Conservation (phyloP, 441 rosid genomes). For the Pelargonium myrrhifolium region DNA sequence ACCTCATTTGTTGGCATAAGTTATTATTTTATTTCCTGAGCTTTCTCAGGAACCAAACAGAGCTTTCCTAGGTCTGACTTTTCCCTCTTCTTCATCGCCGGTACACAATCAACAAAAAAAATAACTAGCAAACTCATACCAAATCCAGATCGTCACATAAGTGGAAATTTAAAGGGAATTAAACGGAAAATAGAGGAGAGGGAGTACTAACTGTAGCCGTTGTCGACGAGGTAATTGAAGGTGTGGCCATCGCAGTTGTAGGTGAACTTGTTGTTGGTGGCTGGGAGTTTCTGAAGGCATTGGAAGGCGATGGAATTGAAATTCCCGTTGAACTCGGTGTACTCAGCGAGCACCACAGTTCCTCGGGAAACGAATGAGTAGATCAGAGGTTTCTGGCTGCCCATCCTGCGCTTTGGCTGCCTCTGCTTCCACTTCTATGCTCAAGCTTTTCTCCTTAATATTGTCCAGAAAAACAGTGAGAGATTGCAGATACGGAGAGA, state of each 20-base stretch:
- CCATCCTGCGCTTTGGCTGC: background rate
- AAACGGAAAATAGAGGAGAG: background rate
- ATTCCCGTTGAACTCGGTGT: no score
- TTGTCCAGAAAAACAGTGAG: background rate
- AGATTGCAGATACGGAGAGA: background rate
- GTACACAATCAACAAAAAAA: background rate
- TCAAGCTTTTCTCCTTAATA: background rate
- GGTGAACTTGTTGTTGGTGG: no score
- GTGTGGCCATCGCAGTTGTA: no score
- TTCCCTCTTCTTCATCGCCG: background rate
- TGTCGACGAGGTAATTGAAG: background rate
- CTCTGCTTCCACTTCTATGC: background rate
- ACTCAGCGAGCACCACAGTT: no score
- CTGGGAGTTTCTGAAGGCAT: no score
- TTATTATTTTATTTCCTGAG: background rate
- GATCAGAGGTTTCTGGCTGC: background rate
- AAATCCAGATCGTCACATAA: background rate
- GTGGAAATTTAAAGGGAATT: background rate
- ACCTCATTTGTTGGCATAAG: background rate
- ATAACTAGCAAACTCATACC: background rate
- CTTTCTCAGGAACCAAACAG: constrained; percentile 1
- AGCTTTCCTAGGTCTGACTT: background rate
- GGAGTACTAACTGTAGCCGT: background rate
- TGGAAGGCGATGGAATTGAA: no score
- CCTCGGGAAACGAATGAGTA: background rate